Percentiles rank a stretch among this genome's conserved stretches.
These are phyloP conservation scores for Pachysandra terminalis DNA, from an alignment of 164 flowering plant species.

Conservation along the genomic window DNA sequence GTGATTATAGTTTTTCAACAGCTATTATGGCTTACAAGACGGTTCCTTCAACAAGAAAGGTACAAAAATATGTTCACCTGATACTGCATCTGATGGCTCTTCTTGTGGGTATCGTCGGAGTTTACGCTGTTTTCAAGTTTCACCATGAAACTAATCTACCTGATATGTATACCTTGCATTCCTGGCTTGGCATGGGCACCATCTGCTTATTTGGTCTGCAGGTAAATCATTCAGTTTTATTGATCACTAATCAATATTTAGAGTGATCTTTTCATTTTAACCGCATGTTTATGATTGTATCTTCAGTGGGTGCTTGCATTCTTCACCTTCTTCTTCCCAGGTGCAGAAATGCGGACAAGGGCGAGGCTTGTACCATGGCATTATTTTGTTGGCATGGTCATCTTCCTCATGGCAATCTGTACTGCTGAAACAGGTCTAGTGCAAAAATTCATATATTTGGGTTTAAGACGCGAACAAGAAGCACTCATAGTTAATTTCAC, in stretches of 20 bases:
- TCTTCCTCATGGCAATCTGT: conserved; percentile 46
- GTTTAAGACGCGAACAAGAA: conserved; percentile 26
- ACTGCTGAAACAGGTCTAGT: conserved; percentile 48
- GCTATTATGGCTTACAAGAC: conserved; percentile 64
- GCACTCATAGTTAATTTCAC: conserved; percentile 58
- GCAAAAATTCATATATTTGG: conserved; percentile 22
- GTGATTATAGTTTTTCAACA: conserved; percentile 17
- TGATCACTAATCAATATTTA: neutral
- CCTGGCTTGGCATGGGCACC: conserved; percentile 75
- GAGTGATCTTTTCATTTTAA: neutral
- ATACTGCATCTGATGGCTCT: conserved; percentile 47
- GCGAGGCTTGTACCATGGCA: conserved; percentile 63
- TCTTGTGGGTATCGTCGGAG: conserved; percentile 49
- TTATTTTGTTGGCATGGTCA: conserved; percentile 39
- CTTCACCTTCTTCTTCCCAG: conserved; percentile 48
- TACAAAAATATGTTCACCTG: conserved; percentile 37
- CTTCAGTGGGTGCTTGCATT: conserved; percentile 50
- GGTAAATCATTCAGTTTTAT: conserved; percentile 30
- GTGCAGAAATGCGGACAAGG: conserved; percentile 31
- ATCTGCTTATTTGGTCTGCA: conserved; percentile 56
- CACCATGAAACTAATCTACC: conserved; percentile 31
- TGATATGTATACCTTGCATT: conserved; percentile 50
- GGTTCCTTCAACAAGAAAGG: conserved; percentile 32
- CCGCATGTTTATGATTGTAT: neutral
- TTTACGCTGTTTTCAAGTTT: conserved; percentile 55